Percentiles rank a stretch among this genome's conserved stretches.
These are phyloP conservation scores for Hygrophila difformis DNA, from an alignment of 257 asterid species.

Conservation along the genomic window DNA sequence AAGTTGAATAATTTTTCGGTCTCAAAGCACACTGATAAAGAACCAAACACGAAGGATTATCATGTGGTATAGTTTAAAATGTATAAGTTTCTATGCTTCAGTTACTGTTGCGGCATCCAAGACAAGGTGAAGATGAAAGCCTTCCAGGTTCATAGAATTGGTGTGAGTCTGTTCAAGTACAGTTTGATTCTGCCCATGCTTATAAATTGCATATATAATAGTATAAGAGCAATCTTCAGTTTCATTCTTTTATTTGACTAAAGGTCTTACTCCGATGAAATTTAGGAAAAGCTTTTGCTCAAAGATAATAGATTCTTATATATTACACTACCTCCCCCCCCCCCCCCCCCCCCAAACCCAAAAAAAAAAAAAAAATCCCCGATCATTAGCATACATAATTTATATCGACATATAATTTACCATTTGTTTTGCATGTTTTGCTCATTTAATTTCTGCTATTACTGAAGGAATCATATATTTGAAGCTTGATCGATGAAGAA, in stretches of 20 bases:
- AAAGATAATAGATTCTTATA: conserved; percentile 12
- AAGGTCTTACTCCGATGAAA: conserved; percentile 17
- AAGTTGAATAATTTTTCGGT: conserved; percentile 30
- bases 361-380: no score
- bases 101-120: conserved; percentile 15
- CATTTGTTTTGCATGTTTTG: background rate
- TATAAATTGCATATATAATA: conserved; percentile 23
- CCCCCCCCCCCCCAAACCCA: no score
- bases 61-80: conserved; percentile 6
- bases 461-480: conserved; percentile 4
- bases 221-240: conserved; percentile 16
- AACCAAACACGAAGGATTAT: conserved; percentile 14
- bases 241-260: conserved; percentile 14
- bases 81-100: conserved; percentile 13
- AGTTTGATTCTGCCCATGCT: conserved; percentile 21
- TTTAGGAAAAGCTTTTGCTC: conserved; percentile 4
- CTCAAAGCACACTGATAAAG: conserved; percentile 1
- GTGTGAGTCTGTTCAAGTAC: conserved; percentile 19
- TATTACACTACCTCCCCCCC: no score
- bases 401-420: background rate
- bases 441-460: conserved; percentile 7
- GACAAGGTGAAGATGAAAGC: conserved; percentile 21
- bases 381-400: background rate
- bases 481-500: conserved; percentile 8
- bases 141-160: conserved; percentile 21